phyloP scores from a whole-genome alignment of 2,329 filamentous ascomycete genomes.

The Fusarium hainanense region DNA sequence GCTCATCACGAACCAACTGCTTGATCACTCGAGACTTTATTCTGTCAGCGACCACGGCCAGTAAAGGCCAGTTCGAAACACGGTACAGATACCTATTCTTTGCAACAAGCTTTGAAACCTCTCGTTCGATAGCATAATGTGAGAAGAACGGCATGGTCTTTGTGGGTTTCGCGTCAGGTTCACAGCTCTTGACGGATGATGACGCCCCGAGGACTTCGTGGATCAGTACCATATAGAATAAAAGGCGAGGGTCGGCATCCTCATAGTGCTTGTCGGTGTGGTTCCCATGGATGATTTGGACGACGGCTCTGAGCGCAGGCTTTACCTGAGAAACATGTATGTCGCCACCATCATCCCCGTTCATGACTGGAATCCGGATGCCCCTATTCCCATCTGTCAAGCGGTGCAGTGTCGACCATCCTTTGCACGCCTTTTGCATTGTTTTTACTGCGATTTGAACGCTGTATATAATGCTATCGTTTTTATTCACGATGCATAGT shows the following conservation, averaged over 20 bases:
- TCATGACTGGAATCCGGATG: neutral
- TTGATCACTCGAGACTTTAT: slow-evolving; percentile 2
- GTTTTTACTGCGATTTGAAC: neutral
- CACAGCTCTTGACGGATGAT: neutral
- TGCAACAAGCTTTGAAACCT: neutral
- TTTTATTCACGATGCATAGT: neutral
- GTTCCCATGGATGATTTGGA: slow-evolving; percentile 17
- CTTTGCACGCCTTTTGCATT: neutral
- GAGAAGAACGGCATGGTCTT: slow-evolving; percentile 2
- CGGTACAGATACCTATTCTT: neutral
- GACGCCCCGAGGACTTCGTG: slow-evolving; percentile 21
- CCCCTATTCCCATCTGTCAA: neutral
- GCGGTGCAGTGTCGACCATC: neutral
- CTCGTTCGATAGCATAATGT: neutral
- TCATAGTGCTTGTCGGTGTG: neutral
- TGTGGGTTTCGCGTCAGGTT: neutral
- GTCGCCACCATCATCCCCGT: neutral
- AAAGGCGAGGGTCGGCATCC: slow-evolving; percentile 1
- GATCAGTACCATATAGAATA: slow-evolving; percentile 30
- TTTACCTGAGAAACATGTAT: neutral
- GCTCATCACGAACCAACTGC: neutral
- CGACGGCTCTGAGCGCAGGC: slow-evolving; percentile 8
- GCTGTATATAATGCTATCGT: neutral
- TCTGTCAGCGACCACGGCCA: slow-evolving; percentile 24
- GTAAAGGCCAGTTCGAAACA: slow-evolving; percentile 29